A percentile compares a stretch with the other conserved stretches of the same genome.
Evolutionary conservation across 2,329 filamentous ascomycete species (phyloP).

Genomic region (Ceratocystis ficicola): DNA sequence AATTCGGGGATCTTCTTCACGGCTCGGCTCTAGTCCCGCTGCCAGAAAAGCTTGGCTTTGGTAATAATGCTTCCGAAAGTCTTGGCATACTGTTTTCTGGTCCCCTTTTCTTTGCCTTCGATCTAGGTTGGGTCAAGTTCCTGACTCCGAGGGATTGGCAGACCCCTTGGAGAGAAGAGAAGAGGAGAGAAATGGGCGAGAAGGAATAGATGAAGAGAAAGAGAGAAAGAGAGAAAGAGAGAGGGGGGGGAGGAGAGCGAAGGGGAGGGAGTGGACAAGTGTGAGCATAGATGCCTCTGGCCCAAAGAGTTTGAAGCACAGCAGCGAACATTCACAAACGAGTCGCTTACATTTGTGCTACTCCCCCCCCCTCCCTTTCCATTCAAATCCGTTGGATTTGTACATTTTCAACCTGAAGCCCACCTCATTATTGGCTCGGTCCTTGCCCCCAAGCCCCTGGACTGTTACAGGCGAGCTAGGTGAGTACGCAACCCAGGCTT

Average conservation of each 20-base stretch:
- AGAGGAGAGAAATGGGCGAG: not conserved
- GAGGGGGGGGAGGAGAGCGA: not conserved
- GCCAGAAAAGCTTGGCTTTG: slow-evolving; percentile 5
- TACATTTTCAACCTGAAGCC: no score
- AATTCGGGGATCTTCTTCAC: not conserved
- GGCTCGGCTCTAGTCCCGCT: slow-evolving; percentile 3
- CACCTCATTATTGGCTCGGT: not conserved
- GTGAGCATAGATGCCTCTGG: not conserved
- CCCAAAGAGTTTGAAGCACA: not conserved
- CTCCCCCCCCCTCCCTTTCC: not conserved
- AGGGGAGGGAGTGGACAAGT: not conserved
- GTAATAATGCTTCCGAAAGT: slow-evolving; percentile 6
- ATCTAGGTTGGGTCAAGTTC: not conserved
- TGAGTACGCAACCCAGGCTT: not conserved
- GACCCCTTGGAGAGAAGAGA: not conserved
- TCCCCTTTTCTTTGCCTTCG: not conserved
- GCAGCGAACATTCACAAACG: not conserved
- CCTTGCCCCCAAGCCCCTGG: not conserved
- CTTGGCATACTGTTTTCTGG: slow-evolving; percentile 2
- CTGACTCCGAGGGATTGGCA: slow-evolving; percentile 1
- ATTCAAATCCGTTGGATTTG: no score
- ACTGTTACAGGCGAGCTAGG: not conserved
- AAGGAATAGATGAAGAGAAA: not conserved
- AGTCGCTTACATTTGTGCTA: not conserved
- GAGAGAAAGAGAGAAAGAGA: not conserved